Conservation (phyloP, 169 alveolate species). For the Eimeria praecox region DNA sequence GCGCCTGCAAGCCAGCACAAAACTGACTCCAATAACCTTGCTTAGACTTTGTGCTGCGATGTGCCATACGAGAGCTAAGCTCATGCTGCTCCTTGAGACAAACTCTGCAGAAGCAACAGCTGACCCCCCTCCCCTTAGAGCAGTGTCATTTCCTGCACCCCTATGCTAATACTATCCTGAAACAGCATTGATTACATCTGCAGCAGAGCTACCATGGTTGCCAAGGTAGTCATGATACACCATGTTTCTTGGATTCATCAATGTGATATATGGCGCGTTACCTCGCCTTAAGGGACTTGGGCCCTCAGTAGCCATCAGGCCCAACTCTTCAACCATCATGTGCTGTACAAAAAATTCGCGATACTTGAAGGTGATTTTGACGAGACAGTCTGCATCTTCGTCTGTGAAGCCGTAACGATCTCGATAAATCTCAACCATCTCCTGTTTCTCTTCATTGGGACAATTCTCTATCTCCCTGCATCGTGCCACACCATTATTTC, state of each 20-base stretch:
- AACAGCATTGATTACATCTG: background rate
- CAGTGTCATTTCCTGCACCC: background rate
- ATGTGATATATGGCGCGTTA: background rate
- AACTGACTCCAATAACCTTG: background rate
- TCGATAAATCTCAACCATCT: slow-evolving; percentile 93
- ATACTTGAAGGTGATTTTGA: slow-evolving; percentile 91
- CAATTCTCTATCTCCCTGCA: slow-evolving; percentile 93
- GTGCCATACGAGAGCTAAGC: background rate
- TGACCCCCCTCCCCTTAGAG: background rate
- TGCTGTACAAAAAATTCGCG: slow-evolving; percentile 92
- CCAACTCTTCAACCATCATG: slow-evolving; percentile 96
- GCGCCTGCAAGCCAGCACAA: slow-evolving; percentile 84
- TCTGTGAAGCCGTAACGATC: slow-evolving; percentile 90
- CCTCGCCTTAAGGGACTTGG: slow-evolving; percentile 88
- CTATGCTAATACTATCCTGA: background rate
- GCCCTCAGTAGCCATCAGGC: slow-evolving; percentile 89
- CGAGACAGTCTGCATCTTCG: slow-evolving; percentile 93
- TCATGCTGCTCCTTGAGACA: background rate
- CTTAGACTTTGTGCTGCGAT: background rate
- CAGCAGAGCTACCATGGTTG: background rate
- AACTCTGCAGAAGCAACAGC: background rate
- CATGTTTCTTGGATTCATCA: too few species aligned
- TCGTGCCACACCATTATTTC: background rate
- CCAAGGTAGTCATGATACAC: too few species aligned
- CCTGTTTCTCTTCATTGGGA: slow-evolving; percentile 94